These are phyloP conservation scores for Lolium rigidum DNA, from an alignment of 176 grass and related monocot genomes.

Conservation along the genomic window DNA sequence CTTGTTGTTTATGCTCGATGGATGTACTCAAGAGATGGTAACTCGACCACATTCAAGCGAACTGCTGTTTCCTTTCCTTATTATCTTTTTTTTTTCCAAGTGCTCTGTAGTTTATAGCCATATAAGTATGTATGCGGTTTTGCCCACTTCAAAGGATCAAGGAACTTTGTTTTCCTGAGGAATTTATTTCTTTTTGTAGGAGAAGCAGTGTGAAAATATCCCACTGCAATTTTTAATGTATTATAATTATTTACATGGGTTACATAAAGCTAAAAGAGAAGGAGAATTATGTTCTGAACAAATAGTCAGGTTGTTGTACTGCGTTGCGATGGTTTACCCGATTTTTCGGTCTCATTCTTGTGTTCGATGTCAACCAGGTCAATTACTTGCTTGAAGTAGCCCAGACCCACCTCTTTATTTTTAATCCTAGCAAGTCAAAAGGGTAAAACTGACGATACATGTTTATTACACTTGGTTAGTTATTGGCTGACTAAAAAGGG, in stretches of 20 bases:
- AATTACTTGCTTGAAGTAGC: neutral
- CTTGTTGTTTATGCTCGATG: slow-evolving; percentile 11
- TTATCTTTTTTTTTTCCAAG: neutral
- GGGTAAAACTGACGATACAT: neutral
- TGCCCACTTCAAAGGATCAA: neutral
- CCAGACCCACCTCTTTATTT: neutral
- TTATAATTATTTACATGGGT: too few relatives aligned
- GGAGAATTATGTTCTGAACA: too few relatives aligned
- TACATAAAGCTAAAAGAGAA: too few relatives aligned
- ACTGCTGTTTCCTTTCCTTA: neutral
- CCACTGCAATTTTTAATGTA: too few relatives aligned
- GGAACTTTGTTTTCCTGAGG: neutral
- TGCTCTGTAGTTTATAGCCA: neutral
- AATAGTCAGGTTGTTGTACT: neutral
- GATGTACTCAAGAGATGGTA: slow-evolving; percentile 23
- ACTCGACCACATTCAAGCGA: neutral
- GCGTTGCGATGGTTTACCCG: neutral
- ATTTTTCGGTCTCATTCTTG: neutral
- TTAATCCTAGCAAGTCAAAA: neutral
- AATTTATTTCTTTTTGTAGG: too few relatives aligned
- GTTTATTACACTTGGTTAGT: neutral
- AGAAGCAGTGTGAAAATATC: too few relatives aligned
- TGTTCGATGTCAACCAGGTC: neutral
- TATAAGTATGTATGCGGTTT: neutral
- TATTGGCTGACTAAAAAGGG: neutral